Conservation (phyloP, 73 alveolate genomes). For the Blepharisma stoltei region DNA sequence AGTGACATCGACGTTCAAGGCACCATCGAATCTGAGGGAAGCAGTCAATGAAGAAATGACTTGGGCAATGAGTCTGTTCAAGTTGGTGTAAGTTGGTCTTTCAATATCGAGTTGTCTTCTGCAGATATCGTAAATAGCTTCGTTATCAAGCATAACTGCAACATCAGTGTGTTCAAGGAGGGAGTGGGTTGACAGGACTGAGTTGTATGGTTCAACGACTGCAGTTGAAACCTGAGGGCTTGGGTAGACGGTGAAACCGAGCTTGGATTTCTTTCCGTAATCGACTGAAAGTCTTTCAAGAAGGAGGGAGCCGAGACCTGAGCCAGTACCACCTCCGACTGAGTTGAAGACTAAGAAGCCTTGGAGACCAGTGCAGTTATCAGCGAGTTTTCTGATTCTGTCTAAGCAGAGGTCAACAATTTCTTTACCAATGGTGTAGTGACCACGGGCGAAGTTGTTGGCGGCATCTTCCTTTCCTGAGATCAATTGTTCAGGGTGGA, state of each 20-base stretch:
- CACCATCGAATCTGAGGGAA: constrained; percentile 67
- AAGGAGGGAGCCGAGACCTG: constrained; percentile 77
- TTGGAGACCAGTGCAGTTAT: constrained; percentile 75
- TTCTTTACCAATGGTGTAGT: constrained; percentile 89
- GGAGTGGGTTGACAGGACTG: constrained; percentile 71
- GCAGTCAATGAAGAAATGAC: constrained; percentile 75
- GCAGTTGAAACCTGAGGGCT: constrained; percentile 88
- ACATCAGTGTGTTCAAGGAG: constrained; percentile 80
- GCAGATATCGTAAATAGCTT: constrained; percentile 95
- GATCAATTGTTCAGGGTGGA: constrained; percentile 73
- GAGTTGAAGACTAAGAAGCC: constrained; percentile 81
- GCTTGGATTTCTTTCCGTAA: constrained; percentile 82
- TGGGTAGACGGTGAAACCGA: constrained; percentile 83
- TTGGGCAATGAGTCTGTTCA: constrained; percentile 85
- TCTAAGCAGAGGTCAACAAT: constrained; percentile 83
- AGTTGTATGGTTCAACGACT: constrained; percentile 87
- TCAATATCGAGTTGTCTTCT: constrained; percentile 87
- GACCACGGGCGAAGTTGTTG: constrained; percentile 95
- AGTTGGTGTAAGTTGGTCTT: constrained; percentile 91
- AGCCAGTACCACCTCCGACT: constrained; percentile 87
- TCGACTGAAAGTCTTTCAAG: constrained; percentile 85
- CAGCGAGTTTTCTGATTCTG: constrained; percentile 91
- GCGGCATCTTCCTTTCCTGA: constrained; percentile 89
- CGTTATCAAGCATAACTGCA: constrained; percentile 92
- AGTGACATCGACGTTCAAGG: constrained; percentile 59